Evolutionary conservation across 176 grass and related monocot genomes (phyloP), one percentile per base, ranked within the genome.

Genomic region (Aegilops umbellulata): DNA sequence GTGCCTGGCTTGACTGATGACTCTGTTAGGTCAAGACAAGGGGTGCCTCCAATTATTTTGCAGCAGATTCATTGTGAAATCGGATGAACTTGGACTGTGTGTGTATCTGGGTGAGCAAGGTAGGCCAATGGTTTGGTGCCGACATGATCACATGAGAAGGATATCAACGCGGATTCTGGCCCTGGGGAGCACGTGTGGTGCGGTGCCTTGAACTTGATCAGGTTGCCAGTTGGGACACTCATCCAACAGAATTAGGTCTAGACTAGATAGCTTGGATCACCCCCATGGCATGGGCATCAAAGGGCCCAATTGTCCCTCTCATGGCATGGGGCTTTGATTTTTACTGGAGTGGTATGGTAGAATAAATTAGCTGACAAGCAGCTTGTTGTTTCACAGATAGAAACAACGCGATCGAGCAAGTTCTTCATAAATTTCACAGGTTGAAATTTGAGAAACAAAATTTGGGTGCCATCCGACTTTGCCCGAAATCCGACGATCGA

Each of bases 11-110:
- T 81, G 76, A 76, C 72, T 80, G 38, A 2, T 83, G 65, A 1
- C 36, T 51, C 25, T 84, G 38, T 85, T 41, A 49, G n/a, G 82
- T 68, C 85, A 19, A 30, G 49, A 87, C 84, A 17, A 30, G 49
- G 86, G 13, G 9, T 10, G 71, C 23, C 69, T 69, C 57, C 7
- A 61, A 38, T 80, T 42, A 76, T 69, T 69, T 19, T 61, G 58
- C 31, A 68, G 67, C 69, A 61, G 67, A 42, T 68, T 30, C 11
- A 35, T 31, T 30, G 36, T 60, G 49, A 53, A 53, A 74, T 74
- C 7, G 17, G 16, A 51, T 67, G 63, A 73, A 65, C 68, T 84
- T 51, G 38, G 32, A 36, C 68, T 74, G 5, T 30, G 4, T 74
- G 24, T 65, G 8, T 41, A 74, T 30, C 7, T 58, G 19, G 20